A percentile compares a stretch with the other conserved stretches of the same genome.
Evolutionary conservation across 805 yeast species (phyloP).

Genomic region (Candida krabiensis): DNA sequence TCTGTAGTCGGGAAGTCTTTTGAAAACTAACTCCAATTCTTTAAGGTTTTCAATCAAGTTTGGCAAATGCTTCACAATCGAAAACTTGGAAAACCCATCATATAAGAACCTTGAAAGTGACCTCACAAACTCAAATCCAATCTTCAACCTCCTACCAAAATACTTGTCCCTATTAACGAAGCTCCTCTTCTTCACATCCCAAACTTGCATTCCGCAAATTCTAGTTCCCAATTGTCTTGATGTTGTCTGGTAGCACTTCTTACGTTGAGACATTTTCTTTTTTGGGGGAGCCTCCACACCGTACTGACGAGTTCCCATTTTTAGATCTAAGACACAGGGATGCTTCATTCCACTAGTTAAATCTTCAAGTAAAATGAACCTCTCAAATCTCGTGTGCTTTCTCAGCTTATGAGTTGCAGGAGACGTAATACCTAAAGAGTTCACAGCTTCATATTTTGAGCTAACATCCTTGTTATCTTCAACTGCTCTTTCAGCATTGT

Average conservation of each 20-base stretch:
- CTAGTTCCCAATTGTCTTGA: slow-evolving; percentile 83
- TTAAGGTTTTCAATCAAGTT: slow-evolving; percentile 57
- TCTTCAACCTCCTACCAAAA: slow-evolving; percentile 76
- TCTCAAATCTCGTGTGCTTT: slow-evolving; percentile 57
- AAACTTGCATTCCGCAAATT: slow-evolving; percentile 92
- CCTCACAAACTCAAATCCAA: slow-evolving; percentile 75
- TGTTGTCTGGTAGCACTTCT: slow-evolving; percentile 81
- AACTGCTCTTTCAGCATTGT: no score
- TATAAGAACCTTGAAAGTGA: slow-evolving; percentile 75
- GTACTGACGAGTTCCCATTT: slow-evolving; percentile 98
- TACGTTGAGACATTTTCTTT: slow-evolving; percentile 76
- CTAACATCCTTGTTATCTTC: no score
- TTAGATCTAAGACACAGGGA: slow-evolving; percentile 92
- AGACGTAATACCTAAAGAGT: slow-evolving; percentile 2
- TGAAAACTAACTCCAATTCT: slow-evolving; percentile 56
- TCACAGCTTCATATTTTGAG: no score
- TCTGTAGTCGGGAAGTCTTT: slow-evolving; percentile 68
- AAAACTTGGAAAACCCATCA: slow-evolving; percentile 61
- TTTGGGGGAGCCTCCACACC: slow-evolving; percentile 84
- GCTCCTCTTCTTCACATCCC: slow-evolving; percentile 47
- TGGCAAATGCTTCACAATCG: slow-evolving; percentile 69
- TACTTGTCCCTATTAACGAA: slow-evolving; percentile 84
- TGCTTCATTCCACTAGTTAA: slow-evolving; percentile 75
- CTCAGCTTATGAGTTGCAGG: slow-evolving; percentile 9
- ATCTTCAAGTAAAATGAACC: slow-evolving; percentile 88